Conservation (phyloP, 192 early-diverging fungal genomes). For the Coemansia sp. region DNA sequence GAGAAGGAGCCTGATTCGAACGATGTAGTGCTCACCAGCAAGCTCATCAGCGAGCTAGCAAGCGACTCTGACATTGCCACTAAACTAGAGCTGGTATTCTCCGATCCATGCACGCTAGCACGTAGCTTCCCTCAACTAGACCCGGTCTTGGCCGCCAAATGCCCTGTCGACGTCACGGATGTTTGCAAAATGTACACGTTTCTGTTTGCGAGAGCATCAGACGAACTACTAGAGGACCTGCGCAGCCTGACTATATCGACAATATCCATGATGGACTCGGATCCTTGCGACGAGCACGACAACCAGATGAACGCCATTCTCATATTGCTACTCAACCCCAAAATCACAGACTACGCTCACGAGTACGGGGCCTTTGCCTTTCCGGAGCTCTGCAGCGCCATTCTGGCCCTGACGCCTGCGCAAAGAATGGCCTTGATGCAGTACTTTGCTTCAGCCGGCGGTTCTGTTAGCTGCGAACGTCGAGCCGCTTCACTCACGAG, state of each 20-base stretch:
- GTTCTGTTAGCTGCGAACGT: neutral
- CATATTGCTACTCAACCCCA: conserved; percentile 45
- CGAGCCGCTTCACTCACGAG: neutral
- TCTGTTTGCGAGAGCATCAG: conserved; percentile 12
- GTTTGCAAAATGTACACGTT: conserved; percentile 33
- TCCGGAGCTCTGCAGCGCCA: conserved; percentile 46
- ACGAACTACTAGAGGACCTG: conserved; percentile 24
- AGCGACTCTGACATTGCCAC: conserved; percentile 29
- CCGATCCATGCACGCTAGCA: conserved; percentile 48
- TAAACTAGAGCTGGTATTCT: conserved; percentile 35
- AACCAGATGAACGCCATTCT: conserved; percentile 45
- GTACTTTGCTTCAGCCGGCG: conserved; percentile 28
- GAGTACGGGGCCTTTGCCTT: conserved; percentile 27
- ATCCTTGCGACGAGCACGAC: conserved; percentile 49
- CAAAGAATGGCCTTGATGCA: conserved; percentile 34
- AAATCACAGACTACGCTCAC: conserved; percentile 31
- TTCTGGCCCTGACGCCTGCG: conserved; percentile 26
- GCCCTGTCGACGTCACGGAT: conserved; percentile 46
- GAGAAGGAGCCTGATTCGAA: neutral
- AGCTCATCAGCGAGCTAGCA: conserved; percentile 14
- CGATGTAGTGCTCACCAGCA: conserved; percentile 26
- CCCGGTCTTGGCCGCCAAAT: conserved; percentile 17
- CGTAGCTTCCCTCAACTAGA: conserved; percentile 48
- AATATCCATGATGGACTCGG: conserved; percentile 31
- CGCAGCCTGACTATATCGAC: conserved; percentile 27